Evolutionary conservation across 495 filamentous ascomycete genomes (phyloP), one percentile per base, ranked within the genome.

Genomic region (Aspergillus egyptiacus): DNA sequence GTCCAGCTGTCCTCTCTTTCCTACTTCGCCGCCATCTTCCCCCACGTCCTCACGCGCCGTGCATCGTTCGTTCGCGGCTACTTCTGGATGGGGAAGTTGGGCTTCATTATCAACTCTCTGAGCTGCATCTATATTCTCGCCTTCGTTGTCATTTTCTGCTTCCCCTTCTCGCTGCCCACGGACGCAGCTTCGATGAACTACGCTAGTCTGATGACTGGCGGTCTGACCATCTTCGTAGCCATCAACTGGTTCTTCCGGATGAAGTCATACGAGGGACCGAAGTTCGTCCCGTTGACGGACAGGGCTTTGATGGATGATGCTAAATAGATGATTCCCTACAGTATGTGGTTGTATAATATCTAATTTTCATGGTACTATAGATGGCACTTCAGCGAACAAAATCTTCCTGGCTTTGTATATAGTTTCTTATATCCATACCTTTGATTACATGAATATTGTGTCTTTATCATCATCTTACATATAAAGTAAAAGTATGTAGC

Each of bases 131-230:
- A 86, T 50, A 91, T 91, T 44, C 55, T 77, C 1, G 67, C 80
- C 18, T 91, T 88, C 61, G 75, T 84, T 41, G 74, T 87, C 20
- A 81, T 91, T 51, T 93, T 85, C 68, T 90, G 85, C 60, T 91
- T 91, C 68, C 87, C 85, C 2, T 85, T 76, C 54, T 59, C 60
- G 1, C 51, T 81, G 40, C 83, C 84, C 0, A 74, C 75, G 1
- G 67, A 69, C 2, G 74, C 71, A 2, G 63, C 66, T 13, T 72
- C 69, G 3, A 88, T 89, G 84, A 89, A 88, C 58, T 89, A 86
- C 58, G 80, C 84, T 32, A 76, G 74, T 56, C 68, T 86, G 9
- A 83, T 87, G 46, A 72, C 81, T 10, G 81, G 73, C 7, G 84
- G 84, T 2, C 61, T 83, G 36, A 60, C 80, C 0, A 61, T 76